A percentile compares a stretch with the other conserved stretches of the same genome.
Conservation (phyloP, 202 grass and related monocot genomes). For the Cymbopogon flexuosus region DNA sequence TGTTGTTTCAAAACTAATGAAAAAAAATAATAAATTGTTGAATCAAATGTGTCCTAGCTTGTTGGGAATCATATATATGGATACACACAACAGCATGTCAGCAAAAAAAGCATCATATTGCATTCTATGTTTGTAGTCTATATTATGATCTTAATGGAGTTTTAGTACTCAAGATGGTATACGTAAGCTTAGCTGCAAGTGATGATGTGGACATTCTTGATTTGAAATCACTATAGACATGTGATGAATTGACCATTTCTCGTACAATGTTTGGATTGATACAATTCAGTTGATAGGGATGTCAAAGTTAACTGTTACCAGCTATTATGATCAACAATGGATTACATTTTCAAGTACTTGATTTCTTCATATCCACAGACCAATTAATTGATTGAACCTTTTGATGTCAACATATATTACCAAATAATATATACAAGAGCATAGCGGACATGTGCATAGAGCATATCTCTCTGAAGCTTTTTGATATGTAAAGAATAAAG, state of each 20-base stretch:
- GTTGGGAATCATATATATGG: neutral
- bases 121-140: neutral
- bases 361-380: too few relatives aligned
- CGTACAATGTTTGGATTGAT: neutral
- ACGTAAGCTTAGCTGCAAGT: neutral
- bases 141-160: neutral
- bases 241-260: constrained; percentile 31
- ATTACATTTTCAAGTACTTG: too few relatives aligned
- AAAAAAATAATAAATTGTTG: neutral
- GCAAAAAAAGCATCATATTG: neutral
- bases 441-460: neutral
- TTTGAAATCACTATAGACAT: constrained; percentile 19
- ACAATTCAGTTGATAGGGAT: constrained; percentile 3
- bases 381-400: neutral
- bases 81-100: neutral
- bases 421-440: neutral
- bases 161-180: neutral
- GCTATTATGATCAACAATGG: too few relatives aligned
- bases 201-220: neutral
- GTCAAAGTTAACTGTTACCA: too few relatives aligned
- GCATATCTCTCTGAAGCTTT: neutral
- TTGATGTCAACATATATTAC: neutral
- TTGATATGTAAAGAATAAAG: neutral
- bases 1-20: neutral
- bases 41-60: neutral